Base-by-base conservation (phyloP, 441 rosid species). In the Erysimum pusillum region DNA sequence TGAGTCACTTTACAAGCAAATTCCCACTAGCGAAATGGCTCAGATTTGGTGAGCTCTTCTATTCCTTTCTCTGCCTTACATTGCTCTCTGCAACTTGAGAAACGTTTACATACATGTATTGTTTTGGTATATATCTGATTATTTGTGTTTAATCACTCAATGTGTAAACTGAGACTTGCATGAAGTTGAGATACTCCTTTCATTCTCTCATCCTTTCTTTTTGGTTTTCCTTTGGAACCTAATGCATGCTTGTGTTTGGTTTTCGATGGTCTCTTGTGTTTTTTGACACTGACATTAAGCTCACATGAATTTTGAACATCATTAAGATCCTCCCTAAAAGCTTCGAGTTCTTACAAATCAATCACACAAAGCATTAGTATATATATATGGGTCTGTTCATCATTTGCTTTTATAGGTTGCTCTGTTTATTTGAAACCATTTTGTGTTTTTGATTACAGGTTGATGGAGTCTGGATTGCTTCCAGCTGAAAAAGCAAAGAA, bases 401-500 rank as follows among this genome's bases (percentile, higher is more conserved):
- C 38, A n/a, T 52, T 51, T 73, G 36, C 25, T 71, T 9, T 31
- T 63, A 25, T 25, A 25, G 69, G 22, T 45, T 71, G 18, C 11
- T 59, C 25, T 38, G 28, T 22, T 39, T 56, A 38, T 38, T 28
- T 74, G 22, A 51, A 69, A 46, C 14, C 36, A 31, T 31, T 59
- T 31, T 35, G 48, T 25, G 42, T 42, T 54, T 45, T 42, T 73
- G 13, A 59, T 71, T 79, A 73, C 84, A 93, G 96, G 98, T 89
- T 95, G 94, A 93, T 95, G 98, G 99, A 93, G 66, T 95, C 91
- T 18, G 98, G 99, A 45, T 86, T 95, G 83, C 97, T 93, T 32
- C 63, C 98, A 31, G 66, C 81, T 56, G 95, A 83, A 6, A 86
- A 73, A 81, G 98, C 98, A 48, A 88, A 82, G 83, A 85, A 89